These are phyloP conservation scores for Myrica gale DNA, from an alignment of 306 rosid genomes.

Conservation along the genomic window DNA sequence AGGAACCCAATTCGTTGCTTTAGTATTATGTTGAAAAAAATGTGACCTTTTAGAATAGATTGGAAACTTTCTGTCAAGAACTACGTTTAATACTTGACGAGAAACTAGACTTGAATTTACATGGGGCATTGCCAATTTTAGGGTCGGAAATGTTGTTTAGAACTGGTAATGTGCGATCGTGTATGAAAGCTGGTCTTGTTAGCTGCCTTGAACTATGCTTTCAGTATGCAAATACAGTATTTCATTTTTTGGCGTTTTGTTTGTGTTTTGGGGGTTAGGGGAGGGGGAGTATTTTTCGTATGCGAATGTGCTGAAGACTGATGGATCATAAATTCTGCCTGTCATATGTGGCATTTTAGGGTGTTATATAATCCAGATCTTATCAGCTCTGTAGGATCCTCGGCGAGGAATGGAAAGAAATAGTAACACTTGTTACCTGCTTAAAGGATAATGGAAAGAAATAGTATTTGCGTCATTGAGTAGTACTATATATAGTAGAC, in stretches of 20 bases:
- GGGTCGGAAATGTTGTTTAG: not conserved
- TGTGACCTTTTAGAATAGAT: not conserved
- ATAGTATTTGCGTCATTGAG: not conserved
- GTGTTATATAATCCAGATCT: not conserved
- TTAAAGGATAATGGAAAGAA: not conserved
- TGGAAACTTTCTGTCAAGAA: not conserved
- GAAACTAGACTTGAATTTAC: not conserved
- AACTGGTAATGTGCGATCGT: not conserved
- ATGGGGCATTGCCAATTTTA: not conserved
- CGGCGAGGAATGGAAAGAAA: not conserved
- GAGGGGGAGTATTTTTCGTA: too few relatives aligned
- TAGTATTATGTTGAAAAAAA: not conserved
- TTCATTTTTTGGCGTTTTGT: too few relatives aligned
- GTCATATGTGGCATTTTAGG: not conserved
- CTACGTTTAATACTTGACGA: not conserved
- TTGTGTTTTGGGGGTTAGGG: too few relatives aligned
- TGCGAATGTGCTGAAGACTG: not conserved
- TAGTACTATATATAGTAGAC: not conserved
- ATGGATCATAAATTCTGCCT: not conserved
- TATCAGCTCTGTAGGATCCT: not conserved
- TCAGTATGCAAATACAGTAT: not conserved
- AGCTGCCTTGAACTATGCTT: not conserved
- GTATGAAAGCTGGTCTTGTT: not conserved
- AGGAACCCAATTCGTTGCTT: not conserved
- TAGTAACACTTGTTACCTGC: not conserved